phyloP scores from a whole-genome alignment of 208 protist genomes.

The Kentomonas sorsogonicus region DNA sequence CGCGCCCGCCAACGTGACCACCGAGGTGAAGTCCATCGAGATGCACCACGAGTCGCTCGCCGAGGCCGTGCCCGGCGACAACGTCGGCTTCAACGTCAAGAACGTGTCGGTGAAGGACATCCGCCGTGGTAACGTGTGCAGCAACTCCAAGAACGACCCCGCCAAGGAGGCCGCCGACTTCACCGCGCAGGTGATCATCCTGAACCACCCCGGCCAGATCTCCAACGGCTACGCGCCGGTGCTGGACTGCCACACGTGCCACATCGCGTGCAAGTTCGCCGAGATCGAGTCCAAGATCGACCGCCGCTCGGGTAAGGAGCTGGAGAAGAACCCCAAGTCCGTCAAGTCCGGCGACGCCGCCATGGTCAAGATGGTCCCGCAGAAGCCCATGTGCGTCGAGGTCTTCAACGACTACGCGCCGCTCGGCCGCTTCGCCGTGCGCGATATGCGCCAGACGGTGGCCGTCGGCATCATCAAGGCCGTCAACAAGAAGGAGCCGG shows the following conservation, averaged over 20 bases:
- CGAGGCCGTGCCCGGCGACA: conserved; percentile 87
- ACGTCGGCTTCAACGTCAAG: conserved; percentile 94
- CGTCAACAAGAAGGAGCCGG: no score
- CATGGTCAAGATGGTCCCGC: no score
- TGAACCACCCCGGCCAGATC: conserved; percentile 92
- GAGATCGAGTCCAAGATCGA: conserved; percentile 90
- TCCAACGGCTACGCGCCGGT: conserved; percentile 82
- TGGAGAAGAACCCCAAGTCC: conserved; percentile 79
- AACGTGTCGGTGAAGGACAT: conserved; percentile 89
- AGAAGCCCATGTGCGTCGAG: no score
- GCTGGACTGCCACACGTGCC: conserved; percentile 92
- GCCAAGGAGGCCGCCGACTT: conserved; percentile 58
- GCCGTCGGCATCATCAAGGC: no score
- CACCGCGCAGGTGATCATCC: conserved; percentile 89
- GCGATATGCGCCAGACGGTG: no score
- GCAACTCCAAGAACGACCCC: conserved; percentile 57
- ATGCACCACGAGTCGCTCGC: conserved; percentile 80
- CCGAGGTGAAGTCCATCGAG: conserved; percentile 81
- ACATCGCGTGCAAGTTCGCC: conserved; percentile 90
- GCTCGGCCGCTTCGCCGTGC: no score
- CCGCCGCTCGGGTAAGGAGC: conserved; percentile 83
- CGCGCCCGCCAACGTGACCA: conserved; percentile 35
- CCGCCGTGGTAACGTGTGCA: conserved; percentile 68
- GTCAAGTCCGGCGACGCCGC: conserved; percentile 93
- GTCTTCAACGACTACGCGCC: no score